Base-by-base conservation (phyloP, 352 stramenopile species). In the Globisporangium rhizosaccharum region DNA sequence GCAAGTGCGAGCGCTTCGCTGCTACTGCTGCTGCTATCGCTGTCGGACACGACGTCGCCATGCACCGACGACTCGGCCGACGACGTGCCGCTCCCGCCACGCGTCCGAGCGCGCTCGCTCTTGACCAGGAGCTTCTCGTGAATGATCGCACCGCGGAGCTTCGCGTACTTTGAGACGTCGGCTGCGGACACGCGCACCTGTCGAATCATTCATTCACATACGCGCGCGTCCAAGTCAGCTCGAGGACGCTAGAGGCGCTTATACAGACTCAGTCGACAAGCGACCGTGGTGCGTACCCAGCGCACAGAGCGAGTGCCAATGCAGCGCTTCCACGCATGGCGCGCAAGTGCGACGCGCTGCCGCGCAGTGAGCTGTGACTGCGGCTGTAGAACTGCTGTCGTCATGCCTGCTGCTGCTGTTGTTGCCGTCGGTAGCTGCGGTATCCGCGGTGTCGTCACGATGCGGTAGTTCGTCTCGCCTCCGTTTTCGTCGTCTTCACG, bases 261-360 rank as follows among this genome's bases (percentile, higher is more conserved):
- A 8, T 14, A 4, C 18, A 3, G 5, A 18, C 26, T 9, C 25
- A 7, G 15, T 6, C 41, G 11, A 26, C 7, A 30, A 37, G n/a
- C 20, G 23, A 7, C 17, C 20, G 18, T 12, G 44, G 8, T 5
- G 28, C 50, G 36, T 59, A 65, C 51, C 57, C 57, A 67, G 41
- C 53, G 49, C 53, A 56, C 46, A 18, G 33, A 17, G 12, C 53
- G 49, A 25, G 20, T 10, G 10, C 56, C 58, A 54, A 91, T 61
- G 51, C 70, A 87, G 17, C 84, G 75, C 50, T 91, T 93, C 81
- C 81, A 91, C 47, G 83, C 70, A 39, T 88, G 77, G 7, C 84
- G 72, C 14, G 85, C 75, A 6, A 75, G 67, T 18, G 79, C 78
- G 53, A 82, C 63, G 10, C 73, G 67, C 47, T 92, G 81, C 0